Percentiles rank a stretch among this genome's conserved stretches.
These are phyloP conservation scores for Colletotrichum sp. DNA, from an alignment of 2,329 filamentous ascomycete species.

Conservation along the genomic window DNA sequence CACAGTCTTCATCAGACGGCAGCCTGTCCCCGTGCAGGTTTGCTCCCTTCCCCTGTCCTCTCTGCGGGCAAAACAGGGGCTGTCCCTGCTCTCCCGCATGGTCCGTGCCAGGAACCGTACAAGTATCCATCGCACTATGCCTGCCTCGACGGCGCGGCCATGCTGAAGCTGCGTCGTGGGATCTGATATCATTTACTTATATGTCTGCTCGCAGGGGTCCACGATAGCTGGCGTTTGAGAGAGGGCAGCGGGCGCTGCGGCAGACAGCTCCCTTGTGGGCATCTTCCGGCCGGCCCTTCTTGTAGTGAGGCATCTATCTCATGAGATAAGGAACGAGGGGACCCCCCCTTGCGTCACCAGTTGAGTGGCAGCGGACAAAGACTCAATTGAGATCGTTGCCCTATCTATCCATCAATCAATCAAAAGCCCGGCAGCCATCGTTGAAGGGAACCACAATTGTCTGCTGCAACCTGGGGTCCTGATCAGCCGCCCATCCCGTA, in stretches of 20 bases:
- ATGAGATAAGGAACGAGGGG: neutral
- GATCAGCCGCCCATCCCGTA: neutral
- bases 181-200: neutral
- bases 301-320: neutral
- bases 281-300: neutral
- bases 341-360: neutral
- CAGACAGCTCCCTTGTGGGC: neutral
- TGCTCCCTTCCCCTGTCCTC: neutral
- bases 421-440: neutral
- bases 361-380: neutral
- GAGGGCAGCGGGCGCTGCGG: neutral
- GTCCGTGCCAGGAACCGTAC: neutral
- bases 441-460: neutral
- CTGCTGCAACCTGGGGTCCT: neutral
- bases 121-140: neutral
- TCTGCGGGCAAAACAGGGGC: conserved; percentile 5
- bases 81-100: conserved; percentile 7
- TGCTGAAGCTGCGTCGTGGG: neutral
- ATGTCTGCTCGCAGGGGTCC: neutral
- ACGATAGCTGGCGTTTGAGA: neutral
- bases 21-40: neutral
- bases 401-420: neutral
- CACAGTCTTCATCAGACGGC: neutral
- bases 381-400: neutral
- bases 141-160: neutral